A percentile compares a stretch with the other conserved stretches of the same genome.
Conservation (phyloP, 495 filamentous ascomycete genomes). For the Penicillium lagena region DNA sequence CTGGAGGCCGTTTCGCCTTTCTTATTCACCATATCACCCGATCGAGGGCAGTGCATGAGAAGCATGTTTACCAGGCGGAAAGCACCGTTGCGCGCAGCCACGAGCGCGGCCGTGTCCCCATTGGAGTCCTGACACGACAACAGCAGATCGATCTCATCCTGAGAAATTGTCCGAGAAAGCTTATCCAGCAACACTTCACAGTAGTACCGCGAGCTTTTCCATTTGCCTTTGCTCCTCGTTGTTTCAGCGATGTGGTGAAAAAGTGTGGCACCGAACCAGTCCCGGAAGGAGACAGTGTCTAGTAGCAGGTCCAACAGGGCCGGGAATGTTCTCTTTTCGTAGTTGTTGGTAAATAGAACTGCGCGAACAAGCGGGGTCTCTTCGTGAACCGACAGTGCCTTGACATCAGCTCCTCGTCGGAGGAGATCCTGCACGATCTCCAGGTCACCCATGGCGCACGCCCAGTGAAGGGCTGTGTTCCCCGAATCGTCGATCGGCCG, state of each 20-base stretch:
- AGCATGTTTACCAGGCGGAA: constrained; percentile 40
- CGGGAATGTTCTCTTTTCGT: constrained; percentile 81
- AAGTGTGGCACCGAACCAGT: constrained; percentile 73
- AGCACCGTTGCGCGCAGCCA: constrained; percentile 66
- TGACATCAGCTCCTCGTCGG: constrained; percentile 60
- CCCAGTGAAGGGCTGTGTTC: constrained; percentile 93
- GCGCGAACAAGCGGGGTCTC: constrained; percentile 94
- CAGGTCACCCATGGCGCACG: constrained; percentile 94
- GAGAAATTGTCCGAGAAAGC: constrained; percentile 59
- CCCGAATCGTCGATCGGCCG: constrained; percentile 81
- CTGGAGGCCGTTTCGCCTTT: constrained; percentile 73
- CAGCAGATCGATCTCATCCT: constrained; percentile 61
- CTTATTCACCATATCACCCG: constrained; percentile 72
- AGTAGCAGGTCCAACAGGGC: constrained; percentile 71
- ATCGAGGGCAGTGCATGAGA: constrained; percentile 55
- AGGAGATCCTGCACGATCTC: constrained; percentile 83
- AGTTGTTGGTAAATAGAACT: constrained; percentile 93
- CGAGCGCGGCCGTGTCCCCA: constrained; percentile 83
- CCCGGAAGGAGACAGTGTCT: constrained; percentile 65
- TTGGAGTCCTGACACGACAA: constrained; percentile 71
- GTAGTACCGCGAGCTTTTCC: constrained; percentile 83
- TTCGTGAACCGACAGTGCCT: constrained; percentile 64
- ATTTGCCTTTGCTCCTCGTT: constrained; percentile 70
- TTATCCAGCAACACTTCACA: constrained; percentile 85
- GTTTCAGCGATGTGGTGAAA: constrained; percentile 90